Conservation (phyloP, 768 basidiomycete species). For the Pleurotus cornucopiae region DNA sequence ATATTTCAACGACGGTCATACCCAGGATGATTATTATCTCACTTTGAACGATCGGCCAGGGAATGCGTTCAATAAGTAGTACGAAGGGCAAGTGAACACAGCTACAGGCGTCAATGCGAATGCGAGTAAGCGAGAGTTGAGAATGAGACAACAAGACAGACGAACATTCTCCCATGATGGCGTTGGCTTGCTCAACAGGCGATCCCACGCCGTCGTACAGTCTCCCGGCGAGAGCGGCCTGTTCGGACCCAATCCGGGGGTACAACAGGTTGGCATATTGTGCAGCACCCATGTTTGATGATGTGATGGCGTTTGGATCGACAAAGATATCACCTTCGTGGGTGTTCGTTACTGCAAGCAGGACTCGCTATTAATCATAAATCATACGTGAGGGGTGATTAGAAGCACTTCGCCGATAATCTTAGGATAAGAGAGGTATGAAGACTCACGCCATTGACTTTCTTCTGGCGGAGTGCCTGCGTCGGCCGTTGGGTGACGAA, state of each 20-base stretch:
- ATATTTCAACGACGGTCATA: too few species aligned
- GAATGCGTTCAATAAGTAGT: slow-evolving; percentile 25
- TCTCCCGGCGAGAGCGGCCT: slow-evolving; percentile 8
- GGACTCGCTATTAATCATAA: slow-evolving; percentile 2
- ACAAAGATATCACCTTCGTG: slow-evolving; percentile 28
- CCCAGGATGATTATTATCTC: not conserved
- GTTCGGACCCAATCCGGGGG: slow-evolving; percentile 14
- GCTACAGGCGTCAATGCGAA: slow-evolving; percentile 15
- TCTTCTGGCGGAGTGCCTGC: slow-evolving; percentile 19
- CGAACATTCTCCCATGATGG: slow-evolving; percentile 23
- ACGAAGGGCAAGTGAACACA: slow-evolving; percentile 31
- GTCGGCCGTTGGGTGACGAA: slow-evolving; percentile 30
- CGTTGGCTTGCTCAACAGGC: slow-evolving; percentile 15
- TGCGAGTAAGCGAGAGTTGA: too few species aligned
- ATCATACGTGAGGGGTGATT: too few species aligned
- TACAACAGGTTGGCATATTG: slow-evolving; percentile 20
- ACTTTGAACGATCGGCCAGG: slow-evolving; percentile 29
- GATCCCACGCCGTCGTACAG: slow-evolving; percentile 16
- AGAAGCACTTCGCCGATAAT: too few species aligned
- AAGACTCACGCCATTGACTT: slow-evolving; percentile 27
- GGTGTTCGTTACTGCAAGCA: slow-evolving; percentile 22
- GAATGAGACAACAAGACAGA: not conserved
- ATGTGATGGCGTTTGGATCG: slow-evolving; percentile 9
- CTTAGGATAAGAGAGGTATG: not conserved
- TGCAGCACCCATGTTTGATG: slow-evolving; percentile 13